Evolutionary conservation across 2,329 filamentous ascomycete species (phyloP), one percentile per base, ranked within the genome.

Genomic region (Exserohilum rostratum): DNA sequence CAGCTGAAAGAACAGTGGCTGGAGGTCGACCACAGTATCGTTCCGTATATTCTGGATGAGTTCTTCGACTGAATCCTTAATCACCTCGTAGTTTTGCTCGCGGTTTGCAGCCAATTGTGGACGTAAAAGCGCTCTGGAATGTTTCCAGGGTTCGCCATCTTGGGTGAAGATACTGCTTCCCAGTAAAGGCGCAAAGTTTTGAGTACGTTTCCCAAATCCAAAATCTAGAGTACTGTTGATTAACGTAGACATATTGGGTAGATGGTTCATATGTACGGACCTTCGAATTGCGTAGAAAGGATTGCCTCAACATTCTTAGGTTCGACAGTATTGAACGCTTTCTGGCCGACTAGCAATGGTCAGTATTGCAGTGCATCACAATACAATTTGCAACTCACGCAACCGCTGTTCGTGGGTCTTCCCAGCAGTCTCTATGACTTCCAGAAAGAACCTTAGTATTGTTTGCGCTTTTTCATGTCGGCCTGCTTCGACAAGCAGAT

Each of bases 1-100:
- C n/a, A 75, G 57, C 11, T 67, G 60, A 53, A 75, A 75, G 50
- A 79, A 78, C 0, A 77, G 59, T 0, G 73, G 71, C 44, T 76
- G 68, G 0, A 79, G 50, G 50, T 78, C 72, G 4, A 62, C 62
- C 0, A 46, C 20, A 12, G 20, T 18, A 17, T 35, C 31, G 9
- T 27, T 18, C 25, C 6, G 20, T 30, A 46, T 29, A 17, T 7
- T 13, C 31, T 27, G n/a, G 30, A 27, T 17, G 31, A 46, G 43
- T 3, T 15, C 22, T 7, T 46, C 30, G 7, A 46, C 30, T n/a
- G 43, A 12, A 1, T 13, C 25, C 2, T 17, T 22, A 5, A 34
- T 13, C 13, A 30, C 18, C 6, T 46, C 18, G 2, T 25, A 46
- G 11, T 67, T 53, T 39, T 66, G 70, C 57, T 2, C 75, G 57